Evolutionary conservation across 164 flowering plant genomes (phyloP), one percentile per base, ranked within the genome.

Genomic region (Umbellularia californica): DNA sequence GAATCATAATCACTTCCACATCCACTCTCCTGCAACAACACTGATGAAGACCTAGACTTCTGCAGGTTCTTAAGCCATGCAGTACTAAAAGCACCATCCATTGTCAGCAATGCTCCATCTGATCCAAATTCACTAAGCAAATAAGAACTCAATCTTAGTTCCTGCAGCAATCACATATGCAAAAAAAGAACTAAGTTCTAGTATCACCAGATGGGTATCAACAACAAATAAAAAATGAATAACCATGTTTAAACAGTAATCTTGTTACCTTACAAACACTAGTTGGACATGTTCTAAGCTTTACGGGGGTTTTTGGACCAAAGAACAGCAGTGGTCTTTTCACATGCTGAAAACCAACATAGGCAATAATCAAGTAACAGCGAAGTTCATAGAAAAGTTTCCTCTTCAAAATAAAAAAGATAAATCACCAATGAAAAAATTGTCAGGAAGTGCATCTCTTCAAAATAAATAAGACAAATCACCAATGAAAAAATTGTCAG

Each of bases 291-390:
- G 98, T 93, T 82, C 74, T 85, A 69, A 91, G 95, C 83, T 84
- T 87, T 79, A 84, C 83, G 71, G 95, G 86, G 77, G 92, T 89
- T 78, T 93, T 95, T 60, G 99, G 99, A 80, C 99, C 99, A 87
- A 95, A 95, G 52, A 91, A 92, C 7, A 92, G 80, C 79, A 91
- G 68, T 58, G 97, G 92, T 67, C 98, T 88, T 76, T 88, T 93
- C 33, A 95, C 93, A 83, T 93, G 98, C 98, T 93, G 90, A 83
- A 63, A 24, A 22, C 66, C 27, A 63, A 22, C 66, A 63, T 2
- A 12, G 12, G 3, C n/a, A 63, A 19, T 13, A 17, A 20, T 66
- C 67, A n/a, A 64, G 25, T 27, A 27, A 13, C 69, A 66, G 41
- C 19, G 6, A 55, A 14, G 20, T 55, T 55, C 20, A 14, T 14